Conservation (phyloP, 306 rosid genomes). For the barrel medic (Medicago truncatula) region MtrunA17r5.0-ANR NC_053043.1:877001-877500, state of each 20-base stretch:
- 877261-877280: slow-evolving; percentile 92
- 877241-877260: slow-evolving; percentile 92
- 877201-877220: slow-evolving; percentile 86
- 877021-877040: slow-evolving; percentile 31
- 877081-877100: neutral
- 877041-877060: neutral
- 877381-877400: slow-evolving; percentile 78
- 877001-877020: neutral
- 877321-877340: slow-evolving; percentile 81
- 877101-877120: neutral
- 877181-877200: slow-evolving; percentile 99
- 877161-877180: slow-evolving; percentile 87
- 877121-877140: neutral
- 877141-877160: slow-evolving; percentile 47
- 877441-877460: slow-evolving; percentile 45
- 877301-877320: slow-evolving; percentile 96
- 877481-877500: neutral
- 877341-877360: slow-evolving; percentile 86
- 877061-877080: neutral
- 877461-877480: neutral
- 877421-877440: slow-evolving; percentile 94
- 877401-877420: slow-evolving; percentile 72
- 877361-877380: slow-evolving; percentile 97
- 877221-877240: slow-evolving; percentile 80
- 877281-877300: slow-evolving; percentile 85